Conservation (phyloP, 495 filamentous ascomycete genomes). For the Patellaria atrata region DNA sequence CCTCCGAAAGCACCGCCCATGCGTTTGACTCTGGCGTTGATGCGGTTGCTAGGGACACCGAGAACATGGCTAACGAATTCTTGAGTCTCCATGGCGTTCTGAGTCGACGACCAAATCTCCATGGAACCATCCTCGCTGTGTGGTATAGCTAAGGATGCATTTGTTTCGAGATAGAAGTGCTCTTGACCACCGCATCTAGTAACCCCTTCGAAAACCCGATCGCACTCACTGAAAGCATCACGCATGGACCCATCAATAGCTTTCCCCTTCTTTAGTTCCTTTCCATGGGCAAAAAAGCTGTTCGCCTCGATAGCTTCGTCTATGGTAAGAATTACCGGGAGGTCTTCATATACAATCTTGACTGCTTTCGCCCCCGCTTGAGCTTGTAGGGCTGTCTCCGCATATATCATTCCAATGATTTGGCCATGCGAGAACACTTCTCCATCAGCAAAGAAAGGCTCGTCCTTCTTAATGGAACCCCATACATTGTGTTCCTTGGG, state of each 20-base stretch:
- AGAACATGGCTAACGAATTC: constrained; percentile 30
- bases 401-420: constrained; percentile 29
- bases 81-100: constrained; percentile 31
- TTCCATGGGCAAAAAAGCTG: constrained; percentile 24
- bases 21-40: constrained; percentile 30
- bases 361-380: constrained; percentile 27
- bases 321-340: constrained; percentile 28
- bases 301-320: constrained; percentile 35
- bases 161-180: constrained; percentile 33
- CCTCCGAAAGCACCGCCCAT: constrained; percentile 32
- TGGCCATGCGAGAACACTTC: constrained; percentile 27
- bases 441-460: constrained; percentile 30
- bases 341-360: constrained; percentile 26
- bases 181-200: constrained; percentile 31
- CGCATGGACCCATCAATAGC: constrained; percentile 18
- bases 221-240: constrained; percentile 26
- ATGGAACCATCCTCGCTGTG: constrained; percentile 26
- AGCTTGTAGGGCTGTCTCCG: constrained; percentile 28
- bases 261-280: constrained; percentile 24
- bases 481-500: constrained; percentile 26
- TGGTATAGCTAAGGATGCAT: constrained; percentile 28
- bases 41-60: constrained; percentile 29
- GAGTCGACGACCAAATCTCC: constrained; percentile 32
- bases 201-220: constrained; percentile 25
- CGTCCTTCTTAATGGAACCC: constrained; percentile 27